Evolutionary conservation across 352 stramenopile species (phyloP).

Genomic region (Phytophthora pseudosyringae): DNA sequence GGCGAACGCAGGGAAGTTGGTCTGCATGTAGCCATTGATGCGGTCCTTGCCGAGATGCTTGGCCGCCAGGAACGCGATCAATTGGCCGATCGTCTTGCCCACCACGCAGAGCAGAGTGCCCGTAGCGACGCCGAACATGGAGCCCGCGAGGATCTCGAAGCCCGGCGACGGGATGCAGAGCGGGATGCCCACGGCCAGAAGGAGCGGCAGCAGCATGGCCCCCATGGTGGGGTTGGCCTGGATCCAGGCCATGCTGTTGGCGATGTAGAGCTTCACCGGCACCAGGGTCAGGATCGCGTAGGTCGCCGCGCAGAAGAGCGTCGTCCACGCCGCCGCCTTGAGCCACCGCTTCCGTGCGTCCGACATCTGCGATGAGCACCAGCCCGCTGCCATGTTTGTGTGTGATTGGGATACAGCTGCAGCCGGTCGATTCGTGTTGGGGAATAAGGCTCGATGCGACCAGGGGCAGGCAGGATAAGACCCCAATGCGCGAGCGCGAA

Average conservation of each 20-base stretch:
- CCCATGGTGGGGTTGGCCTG: slow-evolving; percentile 50
- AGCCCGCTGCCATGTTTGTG: slow-evolving; percentile 8
- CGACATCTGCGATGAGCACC: slow-evolving; percentile 14
- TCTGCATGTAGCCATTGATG: slow-evolving; percentile 59
- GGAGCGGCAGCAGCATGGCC: slow-evolving; percentile 60
- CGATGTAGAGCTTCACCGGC: slow-evolving; percentile 52
- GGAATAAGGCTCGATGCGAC: slow-evolving; percentile 21
- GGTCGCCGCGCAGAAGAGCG: slow-evolving; percentile 12
- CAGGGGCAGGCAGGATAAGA: slow-evolving; percentile 21
- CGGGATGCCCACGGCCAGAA: slow-evolving; percentile 61
- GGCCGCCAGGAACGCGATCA: slow-evolving; percentile 69
- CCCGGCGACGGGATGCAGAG: slow-evolving; percentile 71
- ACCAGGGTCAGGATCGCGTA: slow-evolving; percentile 38
- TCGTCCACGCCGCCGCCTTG: slow-evolving; percentile 28
- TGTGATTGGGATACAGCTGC: slow-evolving; percentile 8
- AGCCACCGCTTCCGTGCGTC: slow-evolving; percentile 30
- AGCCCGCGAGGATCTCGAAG: slow-evolving; percentile 70
- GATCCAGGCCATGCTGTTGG: slow-evolving; percentile 50
- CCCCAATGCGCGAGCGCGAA: background rate
- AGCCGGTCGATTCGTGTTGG: slow-evolving; percentile 19
- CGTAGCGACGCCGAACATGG: slow-evolving; percentile 61
- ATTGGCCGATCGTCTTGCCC: slow-evolving; percentile 64
- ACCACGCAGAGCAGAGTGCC: slow-evolving; percentile 60
- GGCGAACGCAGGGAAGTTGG: slow-evolving; percentile 60
- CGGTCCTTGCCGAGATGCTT: slow-evolving; percentile 63